Evolutionary conservation across 1,139 yeast genomes (phyloP).

Genomic region (Spathaspora sp.): DNA sequence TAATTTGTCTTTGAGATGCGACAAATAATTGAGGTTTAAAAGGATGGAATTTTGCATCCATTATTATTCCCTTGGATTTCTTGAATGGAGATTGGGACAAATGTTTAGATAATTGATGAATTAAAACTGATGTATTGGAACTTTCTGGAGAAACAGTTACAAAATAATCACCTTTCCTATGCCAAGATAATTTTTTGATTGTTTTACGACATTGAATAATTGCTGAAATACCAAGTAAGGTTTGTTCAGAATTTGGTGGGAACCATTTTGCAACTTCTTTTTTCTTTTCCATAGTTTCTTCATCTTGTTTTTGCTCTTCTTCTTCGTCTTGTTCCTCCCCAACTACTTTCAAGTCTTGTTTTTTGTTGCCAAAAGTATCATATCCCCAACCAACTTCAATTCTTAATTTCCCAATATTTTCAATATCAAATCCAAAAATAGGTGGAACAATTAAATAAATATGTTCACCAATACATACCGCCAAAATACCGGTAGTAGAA

Average conservation of each 20-base stretch:
- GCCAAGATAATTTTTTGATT: conserved; percentile 89
- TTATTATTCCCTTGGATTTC: conserved; percentile 88
- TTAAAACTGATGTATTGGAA: conserved; percentile 83
- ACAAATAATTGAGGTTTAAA: conserved; percentile 92
- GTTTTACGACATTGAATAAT: conserved; percentile 67
- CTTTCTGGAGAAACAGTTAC: conserved; percentile 92
- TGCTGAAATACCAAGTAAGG: conserved; percentile 68
- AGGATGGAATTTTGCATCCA: conserved; percentile 97
- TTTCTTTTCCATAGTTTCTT: conserved; percentile 39
- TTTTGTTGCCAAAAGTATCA: conserved; percentile 67
- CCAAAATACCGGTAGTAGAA: conserved; percentile 67
- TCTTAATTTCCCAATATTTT: conserved; percentile 73
- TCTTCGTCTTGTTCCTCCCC: conserved; percentile 40
- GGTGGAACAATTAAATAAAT: conserved; percentile 85
- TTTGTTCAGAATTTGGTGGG: conserved; percentile 68
- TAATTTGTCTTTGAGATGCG: conserved; percentile 88
- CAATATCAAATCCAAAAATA: conserved; percentile 83
- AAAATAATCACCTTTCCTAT: conserved; percentile 94
- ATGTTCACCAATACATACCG: conserved; percentile 81
- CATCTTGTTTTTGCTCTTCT: conserved; percentile 16
- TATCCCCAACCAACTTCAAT: conserved; percentile 93
- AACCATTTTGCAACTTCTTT: conserved; percentile 79
- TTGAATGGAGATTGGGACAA: conserved; percentile 96
- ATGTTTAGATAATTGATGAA: conserved; percentile 94
- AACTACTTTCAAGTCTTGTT: conserved; percentile 44